Base-by-base conservation (phyloP, 2,329 filamentous ascomycete species). In the Emmonsiellopsis sp. region DNA sequence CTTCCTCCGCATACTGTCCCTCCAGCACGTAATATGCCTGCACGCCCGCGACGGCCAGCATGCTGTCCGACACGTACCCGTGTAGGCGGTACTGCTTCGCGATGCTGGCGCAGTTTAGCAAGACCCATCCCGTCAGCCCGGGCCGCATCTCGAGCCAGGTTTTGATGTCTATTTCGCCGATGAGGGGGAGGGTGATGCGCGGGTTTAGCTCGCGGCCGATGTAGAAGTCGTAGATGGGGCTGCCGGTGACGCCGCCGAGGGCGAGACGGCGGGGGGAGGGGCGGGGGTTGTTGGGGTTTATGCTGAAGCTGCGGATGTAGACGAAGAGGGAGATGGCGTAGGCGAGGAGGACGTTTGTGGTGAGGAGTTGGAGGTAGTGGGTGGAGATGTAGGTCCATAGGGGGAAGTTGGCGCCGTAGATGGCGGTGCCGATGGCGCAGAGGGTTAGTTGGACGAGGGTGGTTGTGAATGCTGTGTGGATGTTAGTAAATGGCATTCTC, bases 131-230 rank as follows among this genome's bases (percentile, higher is more conserved):
- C 49, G 95, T 79, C 77, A 97, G 80, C 47, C 92, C 92, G 0
- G 92, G 92, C 13, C 92, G 84, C 63, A 96, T 78, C 72, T 97
- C 92, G 70, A 87, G 86, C 70, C 85, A 96, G 56, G 85, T 79
- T 73, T 96, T 96, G 71, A 97, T 86, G 66, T 97, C 92, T 48
- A 96, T 79, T 44, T 74, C 71, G 55, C 89, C 89, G 59, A 95
- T 78, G 48, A 94, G 68, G 2, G 90, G 90, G 20, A 75, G 57
- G 16, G 59, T 82, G 55, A 94, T 70, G 48, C 91, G 88, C 2
- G 92, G 91, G 72, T 96, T 97, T 56, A 96, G 83, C 70, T 96
- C 92, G 31, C 92, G 87, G 20, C 92, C 92, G 59, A 97, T 96
- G 73, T 90, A 97, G 83, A 89, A 97, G 72, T 97, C 92, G 69